Percentiles rank a stretch among this genome's conserved stretches.
These are phyloP conservation scores for Schoenoplectus tabernaemontani DNA, from an alignment of 202 grass and related monocot genomes.

Conservation along the genomic window DNA sequence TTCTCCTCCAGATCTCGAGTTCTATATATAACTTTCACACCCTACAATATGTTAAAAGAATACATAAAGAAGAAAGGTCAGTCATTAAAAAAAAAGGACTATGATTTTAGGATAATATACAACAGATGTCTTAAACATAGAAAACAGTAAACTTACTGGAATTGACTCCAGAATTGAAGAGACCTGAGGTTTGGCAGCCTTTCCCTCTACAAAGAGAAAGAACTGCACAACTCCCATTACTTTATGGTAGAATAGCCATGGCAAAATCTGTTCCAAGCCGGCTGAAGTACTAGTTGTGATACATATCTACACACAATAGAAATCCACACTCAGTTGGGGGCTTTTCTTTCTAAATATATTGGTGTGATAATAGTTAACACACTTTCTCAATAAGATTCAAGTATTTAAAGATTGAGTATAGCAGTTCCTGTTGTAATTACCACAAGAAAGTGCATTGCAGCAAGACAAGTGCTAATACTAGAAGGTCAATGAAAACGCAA, in stretches of 20 bases:
- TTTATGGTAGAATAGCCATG: constrained; percentile 94
- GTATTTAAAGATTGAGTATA: neutral
- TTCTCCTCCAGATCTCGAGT: constrained; percentile 75
- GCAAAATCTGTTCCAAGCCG: constrained; percentile 86
- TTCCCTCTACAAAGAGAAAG: constrained; percentile 90
- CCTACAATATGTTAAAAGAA: constrained; percentile 33
- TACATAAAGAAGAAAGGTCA: neutral
- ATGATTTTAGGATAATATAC: neutral
- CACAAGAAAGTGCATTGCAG: neutral
- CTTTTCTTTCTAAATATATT: neutral
- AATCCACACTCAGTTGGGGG: neutral
- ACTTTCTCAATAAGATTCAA: neutral
- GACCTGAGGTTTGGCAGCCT: constrained; percentile 61
- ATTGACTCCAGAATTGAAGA: constrained; percentile 78
- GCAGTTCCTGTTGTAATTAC: neutral
- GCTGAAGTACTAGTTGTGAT: constrained; percentile 83
- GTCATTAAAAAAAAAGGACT: neutral
- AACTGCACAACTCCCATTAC: constrained; percentile 75
- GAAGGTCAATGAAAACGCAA: neutral
- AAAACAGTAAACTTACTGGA: constrained; percentile 36
- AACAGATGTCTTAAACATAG: neutral
- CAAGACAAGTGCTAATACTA: neutral
- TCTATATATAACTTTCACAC: constrained; percentile 84
- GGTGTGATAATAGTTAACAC: neutral
- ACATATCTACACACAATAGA: constrained; percentile 42